These are phyloP conservation scores for Potentilla sterilis DNA, from an alignment of 306 rosid genomes.

Conservation along the genomic window DNA sequence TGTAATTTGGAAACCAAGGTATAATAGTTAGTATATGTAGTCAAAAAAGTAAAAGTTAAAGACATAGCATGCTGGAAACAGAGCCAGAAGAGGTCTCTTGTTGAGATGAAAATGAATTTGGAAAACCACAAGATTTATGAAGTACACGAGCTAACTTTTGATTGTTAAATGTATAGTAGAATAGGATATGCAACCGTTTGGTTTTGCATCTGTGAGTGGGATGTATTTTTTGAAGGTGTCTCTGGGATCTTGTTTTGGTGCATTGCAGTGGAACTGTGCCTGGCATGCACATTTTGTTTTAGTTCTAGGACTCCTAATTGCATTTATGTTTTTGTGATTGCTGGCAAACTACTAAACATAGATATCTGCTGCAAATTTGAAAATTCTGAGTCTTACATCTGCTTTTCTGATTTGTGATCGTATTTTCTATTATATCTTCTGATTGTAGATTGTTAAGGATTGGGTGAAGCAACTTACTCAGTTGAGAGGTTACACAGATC, in stretches of 20 bases:
- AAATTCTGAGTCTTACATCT: background rate
- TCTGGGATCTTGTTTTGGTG: background rate
- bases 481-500: conserved; percentile 83
- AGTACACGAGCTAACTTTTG: background rate
- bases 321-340: background rate
- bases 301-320: background rate
- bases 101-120: too few relatives aligned
- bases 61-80: too few relatives aligned
- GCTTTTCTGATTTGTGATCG: background rate
- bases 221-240: background rate
- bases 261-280: background rate
- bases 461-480: conserved; percentile 92
- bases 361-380: background rate
- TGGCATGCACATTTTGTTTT: too few relatives aligned
- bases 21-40: too few relatives aligned
- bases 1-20: too few relatives aligned
- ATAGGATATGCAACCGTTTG: background rate
- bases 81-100: too few relatives aligned
- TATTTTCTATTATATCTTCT: conserved; percentile 8
- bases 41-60: too few relatives aligned
- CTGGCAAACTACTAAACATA: too few relatives aligned
- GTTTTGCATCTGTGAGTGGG: background rate
- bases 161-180: background rate
- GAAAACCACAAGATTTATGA: too few relatives aligned
- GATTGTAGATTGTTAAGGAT: conserved; percentile 70